Base-by-base conservation (phyloP, 257 asterid species). In the Solanum virginianum region DNA sequence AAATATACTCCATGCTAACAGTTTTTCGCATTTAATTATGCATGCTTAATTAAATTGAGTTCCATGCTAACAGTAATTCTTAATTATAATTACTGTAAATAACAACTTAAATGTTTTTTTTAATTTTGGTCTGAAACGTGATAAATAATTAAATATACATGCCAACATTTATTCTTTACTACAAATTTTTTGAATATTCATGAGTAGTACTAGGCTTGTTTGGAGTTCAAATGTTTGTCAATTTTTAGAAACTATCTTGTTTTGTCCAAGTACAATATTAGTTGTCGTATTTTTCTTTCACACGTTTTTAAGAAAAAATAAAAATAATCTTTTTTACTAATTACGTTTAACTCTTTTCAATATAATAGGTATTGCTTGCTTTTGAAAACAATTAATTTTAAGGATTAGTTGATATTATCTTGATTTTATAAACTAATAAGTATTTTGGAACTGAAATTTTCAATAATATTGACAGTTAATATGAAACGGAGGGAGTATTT, bases 101-200 rank as follows among this genome's bases (percentile, higher is more conserved):
- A 79, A 14, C 47, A 24, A 49, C 82, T 51, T 51, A 77, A 77
- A 49, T 77, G 36, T 77, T 77, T 49, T 24, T 77, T 77, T 62
- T 24, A 36, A 36, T 4, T 36, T 24, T 49, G 82, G 82, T 77
- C 65, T 15, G 26, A 26, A 77, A 77, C 22, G 65, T 77, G 16
- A 18, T 77, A 6, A 51, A 26, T 53, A 16, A 16, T 12, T 77
- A 77, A 79, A 79, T 79, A 29, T 1, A 45, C 41, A 51, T 77
- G 43, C 16, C 43, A 77, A 15, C 82, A 51, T 26, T 77, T 77
- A 77, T 77, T 49, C 62, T 77, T 77, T 77, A 77, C 24, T 51
- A 10, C 16, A 51, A 24, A 16, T 22, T 75, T 49, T 49, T 49
- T 0, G 0, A 1, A 72, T 43, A 45, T 74, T 47, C 39, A 43